These are phyloP conservation scores for Betula pendula DNA, from an alignment of 306 rosid genomes.

Conservation along the genomic window DNA sequence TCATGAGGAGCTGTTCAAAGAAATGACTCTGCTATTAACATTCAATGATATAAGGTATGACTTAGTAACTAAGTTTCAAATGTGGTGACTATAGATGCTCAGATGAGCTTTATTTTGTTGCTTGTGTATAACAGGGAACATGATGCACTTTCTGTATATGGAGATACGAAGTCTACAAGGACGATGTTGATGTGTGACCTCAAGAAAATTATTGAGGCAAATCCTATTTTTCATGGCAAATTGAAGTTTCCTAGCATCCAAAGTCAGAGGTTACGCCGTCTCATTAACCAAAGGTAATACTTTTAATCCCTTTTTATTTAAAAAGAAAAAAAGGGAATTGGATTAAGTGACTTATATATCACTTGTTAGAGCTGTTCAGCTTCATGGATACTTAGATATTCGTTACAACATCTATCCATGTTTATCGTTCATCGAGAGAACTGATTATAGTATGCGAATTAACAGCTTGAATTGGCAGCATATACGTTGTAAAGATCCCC, in stretches of 20 bases:
- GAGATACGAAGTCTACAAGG: slow-evolving; percentile 28
- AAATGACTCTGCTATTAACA: slow-evolving; percentile 18
- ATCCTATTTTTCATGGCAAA: slow-evolving; percentile 24
- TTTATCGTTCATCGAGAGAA: neutral
- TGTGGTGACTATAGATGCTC: neutral
- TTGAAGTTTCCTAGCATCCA: slow-evolving; percentile 7
- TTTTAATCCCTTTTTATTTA: slow-evolving; percentile 6
- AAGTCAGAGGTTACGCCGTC: slow-evolving; percentile 3
- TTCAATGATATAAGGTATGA: slow-evolving; percentile 31
- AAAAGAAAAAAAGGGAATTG: neutral
- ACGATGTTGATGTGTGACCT: neutral
- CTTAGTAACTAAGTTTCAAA: slow-evolving; percentile 4
- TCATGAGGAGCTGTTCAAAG: slow-evolving; percentile 13
- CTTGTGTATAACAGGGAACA: slow-evolving; percentile 22
- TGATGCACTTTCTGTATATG: slow-evolving; percentile 17
- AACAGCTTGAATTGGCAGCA: slow-evolving; percentile 38
- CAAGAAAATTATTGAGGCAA: slow-evolving; percentile 21
- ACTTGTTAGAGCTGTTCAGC: neutral
- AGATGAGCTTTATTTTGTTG: neutral
- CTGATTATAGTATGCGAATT: slow-evolving; percentile 18
- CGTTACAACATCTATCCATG: neutral
- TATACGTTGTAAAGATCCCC: neutral
- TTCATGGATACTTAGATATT: slow-evolving; percentile 5
- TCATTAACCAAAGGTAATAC: slow-evolving; percentile 26
- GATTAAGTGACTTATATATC: neutral